Evolutionary conservation across 164 flowering plant genomes (phyloP), one percentile per base, ranked within the genome.

Genomic region (Aristolochia contorta): DNA sequence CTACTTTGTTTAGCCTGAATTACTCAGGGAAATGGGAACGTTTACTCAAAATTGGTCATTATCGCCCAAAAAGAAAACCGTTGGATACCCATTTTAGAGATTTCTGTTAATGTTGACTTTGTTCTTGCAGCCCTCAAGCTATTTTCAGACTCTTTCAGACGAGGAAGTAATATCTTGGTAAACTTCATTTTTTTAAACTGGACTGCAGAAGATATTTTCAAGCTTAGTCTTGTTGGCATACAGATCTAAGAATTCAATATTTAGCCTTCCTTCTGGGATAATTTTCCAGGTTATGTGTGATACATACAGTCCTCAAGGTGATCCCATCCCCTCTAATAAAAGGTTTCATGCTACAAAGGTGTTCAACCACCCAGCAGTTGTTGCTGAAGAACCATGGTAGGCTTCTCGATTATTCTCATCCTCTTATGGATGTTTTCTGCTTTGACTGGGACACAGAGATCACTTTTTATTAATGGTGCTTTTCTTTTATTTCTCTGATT

Each of bases 301-400:
- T 65, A 30, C 81, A 25, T 77, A 83, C 65, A 79, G 83, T 4
- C 87, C 87, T 7, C 73, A 78, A 18, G 87, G 85, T 23, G 83
- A 76, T 45, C 82, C 87, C 0, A 77, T 83, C 62, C 85, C 87
- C 2, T 79, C 83, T 1, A 83, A 83, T 72, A 79, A 82, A 68
- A 75, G 84, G 62, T 19, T 30, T 51, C 57, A 55, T 62, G 86
- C 86, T n/a, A 80, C 82, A 13, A 67, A 82, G 67, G 68, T 82
- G 33, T 82, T 82, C 68, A 69, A 72, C 67, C 69, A 82, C 33
- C 82, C 82, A 30, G 80, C 69, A 9, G 83, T 82, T 25, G 73
- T 45, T 60, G 68, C 66, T 45, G 86, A 82, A 64, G 82, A 15
- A 41, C 77, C 84, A 12, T 82, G 86, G 86, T 82, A 66, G 49